Evolutionary conservation across 2,329 filamentous ascomycete genomes (phyloP).

Genomic region (Aspergillus tamarii): DNA sequence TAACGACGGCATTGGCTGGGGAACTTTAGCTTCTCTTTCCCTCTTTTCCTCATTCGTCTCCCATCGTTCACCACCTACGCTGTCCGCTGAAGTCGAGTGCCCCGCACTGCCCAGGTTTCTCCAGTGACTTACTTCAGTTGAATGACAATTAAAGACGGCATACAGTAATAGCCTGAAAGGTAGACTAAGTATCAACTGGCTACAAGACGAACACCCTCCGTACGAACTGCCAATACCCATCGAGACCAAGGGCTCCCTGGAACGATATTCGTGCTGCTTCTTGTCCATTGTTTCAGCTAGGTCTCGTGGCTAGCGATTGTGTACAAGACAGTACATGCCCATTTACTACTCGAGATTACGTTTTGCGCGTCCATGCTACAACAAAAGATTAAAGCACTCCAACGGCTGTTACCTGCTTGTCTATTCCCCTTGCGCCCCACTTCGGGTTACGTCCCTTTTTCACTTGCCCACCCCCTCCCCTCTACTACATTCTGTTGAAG

Average conservation of each 20-base stretch:
- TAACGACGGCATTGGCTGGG: neutral
- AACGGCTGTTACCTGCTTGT: neutral
- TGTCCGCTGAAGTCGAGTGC: slow-evolving; percentile 10
- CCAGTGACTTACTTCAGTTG: slow-evolving; percentile 11
- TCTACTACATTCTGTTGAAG: neutral
- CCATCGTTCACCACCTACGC: neutral
- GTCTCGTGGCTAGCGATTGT: neutral
- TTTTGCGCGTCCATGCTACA: neutral
- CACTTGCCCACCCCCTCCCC: slow-evolving; percentile 1
- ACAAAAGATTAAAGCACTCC: neutral
- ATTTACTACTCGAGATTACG: neutral
- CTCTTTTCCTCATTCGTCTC: slow-evolving; percentile 7
- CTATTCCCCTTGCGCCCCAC: slow-evolving; percentile 8
- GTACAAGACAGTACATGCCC: neutral
- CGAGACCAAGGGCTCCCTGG: neutral
- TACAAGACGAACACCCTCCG: neutral
- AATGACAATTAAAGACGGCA: neutral
- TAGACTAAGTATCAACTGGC: neutral
- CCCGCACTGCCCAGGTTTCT: slow-evolving; percentile 11
- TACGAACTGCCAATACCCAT: neutral
- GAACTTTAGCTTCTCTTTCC: slow-evolving; percentile 1
- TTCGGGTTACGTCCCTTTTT: slow-evolving; percentile 6
- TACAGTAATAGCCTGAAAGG: neutral
- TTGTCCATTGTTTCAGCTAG: neutral
- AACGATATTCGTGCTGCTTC: neutral